Evolutionary conservation across 192 early-diverging fungal genomes (phyloP), one percentile per base, ranked within the genome.

Genomic region (Linnemannia zychae): DNA sequence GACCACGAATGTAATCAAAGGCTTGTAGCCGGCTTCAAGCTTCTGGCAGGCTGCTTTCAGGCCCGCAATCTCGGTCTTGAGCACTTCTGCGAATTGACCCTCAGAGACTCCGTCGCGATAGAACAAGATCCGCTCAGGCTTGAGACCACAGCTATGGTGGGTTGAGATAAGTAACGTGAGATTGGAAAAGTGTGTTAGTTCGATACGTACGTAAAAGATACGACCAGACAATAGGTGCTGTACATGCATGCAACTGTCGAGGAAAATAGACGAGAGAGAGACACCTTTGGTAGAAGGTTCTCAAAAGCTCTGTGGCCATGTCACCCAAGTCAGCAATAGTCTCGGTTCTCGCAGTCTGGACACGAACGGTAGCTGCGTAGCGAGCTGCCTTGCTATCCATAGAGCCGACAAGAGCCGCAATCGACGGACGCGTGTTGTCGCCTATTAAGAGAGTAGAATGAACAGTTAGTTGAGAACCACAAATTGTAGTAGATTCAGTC

Each of bases 51-150:
- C 94, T 68, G 90, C 73, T 31, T 89, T 81, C 57, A 95, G 78
- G 20, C 92, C 94, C 16, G 92, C 89, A 4, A 97, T 87, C 80
- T 99, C 98, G 34, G 74, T 89, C 31, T 92, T 87, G 33, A 95
- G 77, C 0, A 98, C 94, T 68, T 93, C 89, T 16, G 68, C 75
- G 76, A 96, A 97, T 88, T 98, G 96, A 11, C 94, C 92, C 71
- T 99, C 97, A 13, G 95, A 95, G 22, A 98, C 93, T 18, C 96
- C 96, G 82, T 98, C 96, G 80, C 97, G 95, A 83, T 96, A 98
- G 81, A 97, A 94, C 16, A 98, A 22, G 67, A 98, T 95, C 31
- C 93, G 90, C 46, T 88, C 78, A 4, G 97, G 97, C 71, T 95
- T 94, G 75, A 94, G 91, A 68, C 95, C 91, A 79, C 91, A 95